phyloP scores from a whole-genome alignment of 257 asterid genomes.

The Solanum neorickii region DNA sequence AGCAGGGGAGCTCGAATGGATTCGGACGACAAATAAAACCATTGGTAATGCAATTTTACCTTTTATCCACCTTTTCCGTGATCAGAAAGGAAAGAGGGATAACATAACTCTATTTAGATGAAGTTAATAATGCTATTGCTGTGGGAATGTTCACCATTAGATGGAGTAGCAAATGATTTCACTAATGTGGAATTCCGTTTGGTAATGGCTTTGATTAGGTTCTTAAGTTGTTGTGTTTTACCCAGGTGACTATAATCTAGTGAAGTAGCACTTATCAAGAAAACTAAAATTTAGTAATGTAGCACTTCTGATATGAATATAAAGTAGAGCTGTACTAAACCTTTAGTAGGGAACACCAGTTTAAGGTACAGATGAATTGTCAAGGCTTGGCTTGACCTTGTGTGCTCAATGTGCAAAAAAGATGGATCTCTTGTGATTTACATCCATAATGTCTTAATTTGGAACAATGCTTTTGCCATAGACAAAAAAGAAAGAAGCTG shows the following conservation, averaged over 20 bases:
- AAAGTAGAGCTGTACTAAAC: background rate
- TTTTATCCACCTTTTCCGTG: background rate
- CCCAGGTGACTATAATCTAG: background rate
- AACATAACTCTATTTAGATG: background rate
- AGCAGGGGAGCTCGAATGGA: constrained; percentile 22
- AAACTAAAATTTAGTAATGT: background rate
- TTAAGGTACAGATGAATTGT: background rate
- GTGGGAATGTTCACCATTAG: background rate
- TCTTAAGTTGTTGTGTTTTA: background rate
- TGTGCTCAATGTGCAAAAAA: background rate
- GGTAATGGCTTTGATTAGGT: background rate
- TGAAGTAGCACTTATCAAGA: background rate
- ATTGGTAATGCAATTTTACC: constrained; percentile 29
- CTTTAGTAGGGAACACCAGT: background rate
- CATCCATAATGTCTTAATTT: background rate
- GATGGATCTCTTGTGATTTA: background rate
- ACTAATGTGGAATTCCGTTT: background rate
- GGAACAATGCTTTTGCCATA: background rate
- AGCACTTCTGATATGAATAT: background rate
- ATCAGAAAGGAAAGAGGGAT: background rate
- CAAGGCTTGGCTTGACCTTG: background rate
- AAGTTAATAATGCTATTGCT: background rate
- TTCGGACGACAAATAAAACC: constrained; percentile 40
- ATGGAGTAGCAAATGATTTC: background rate
- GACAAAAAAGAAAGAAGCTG: background rate